Evolutionary conservation across 75 land plant genomes (phyloP), one percentile per base, ranked within the genome.

Genomic region (Cunninghamia lanceolata): DNA sequence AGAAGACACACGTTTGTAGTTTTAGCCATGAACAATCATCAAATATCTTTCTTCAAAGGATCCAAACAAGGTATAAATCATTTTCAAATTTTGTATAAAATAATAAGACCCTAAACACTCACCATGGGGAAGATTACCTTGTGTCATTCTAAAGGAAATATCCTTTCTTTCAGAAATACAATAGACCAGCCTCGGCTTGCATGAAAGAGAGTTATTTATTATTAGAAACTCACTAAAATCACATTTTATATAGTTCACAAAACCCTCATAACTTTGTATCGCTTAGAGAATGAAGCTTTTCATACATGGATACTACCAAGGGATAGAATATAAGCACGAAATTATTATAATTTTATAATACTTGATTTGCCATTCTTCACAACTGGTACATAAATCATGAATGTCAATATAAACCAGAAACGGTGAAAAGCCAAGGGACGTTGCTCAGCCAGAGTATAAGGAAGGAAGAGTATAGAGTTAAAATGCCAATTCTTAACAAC

Each of bases 401-500:
- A 53, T 59, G 34, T 77, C 38, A 52, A 36, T 86, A 68, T 43
- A 89, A 77, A 43, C 92, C 90, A 80, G 87, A 78, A 36, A 93
- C 40, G 30, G 92, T 85, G 81, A 93, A 15, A 35, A 92, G n/a
- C 13, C 94, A 95, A 59, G 91, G 45, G 16, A 93, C 91, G 66
- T 76, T 77, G 56, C 90, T 86, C 63, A 97, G 45, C 73, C 95
- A 88, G 15, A 95, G 17, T 46, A 86, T 45, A 3, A 97, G 91
- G 89, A 97, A 97, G 39, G 88, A 70, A 76, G 89, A 66, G 89
- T 97, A 97, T 16, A 97, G 83, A n/a, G 79, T 46, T 46, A 97
- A 85, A 14, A 97, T 94, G 40, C 99, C 99, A 34, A 91, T 53
- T 15, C 99, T 97, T 50, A 95, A 87, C 46, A 80, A 45, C 82